phyloP scores from a whole-genome alignment of 208 protist genomes.

The Leishmania tropica region DNA sequence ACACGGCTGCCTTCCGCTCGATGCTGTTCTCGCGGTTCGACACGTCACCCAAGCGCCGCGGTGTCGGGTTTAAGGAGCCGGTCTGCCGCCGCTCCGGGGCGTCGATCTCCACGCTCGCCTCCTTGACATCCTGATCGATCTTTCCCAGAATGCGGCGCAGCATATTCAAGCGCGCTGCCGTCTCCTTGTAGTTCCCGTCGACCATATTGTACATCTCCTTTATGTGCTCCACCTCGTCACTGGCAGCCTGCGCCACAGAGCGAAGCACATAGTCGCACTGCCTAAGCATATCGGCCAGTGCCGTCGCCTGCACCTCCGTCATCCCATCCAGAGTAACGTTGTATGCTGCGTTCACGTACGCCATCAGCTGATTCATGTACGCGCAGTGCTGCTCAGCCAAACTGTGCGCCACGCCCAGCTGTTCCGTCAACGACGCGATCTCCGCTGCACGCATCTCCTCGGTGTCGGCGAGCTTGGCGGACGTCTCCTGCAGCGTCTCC shows the following conservation, averaged over 20 bases:
- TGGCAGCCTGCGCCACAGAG: constrained; percentile 19
- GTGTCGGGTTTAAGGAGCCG: not conserved
- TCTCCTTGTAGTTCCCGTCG: constrained; percentile 42
- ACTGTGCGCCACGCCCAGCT: constrained; percentile 17
- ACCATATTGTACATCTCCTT: constrained; percentile 38
- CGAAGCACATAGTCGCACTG: constrained; percentile 19
- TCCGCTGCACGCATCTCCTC: constrained; percentile 20
- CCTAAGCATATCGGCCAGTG: constrained; percentile 31
- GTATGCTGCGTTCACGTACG: constrained; percentile 24
- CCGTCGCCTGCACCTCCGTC: constrained; percentile 34
- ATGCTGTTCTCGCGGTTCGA: constrained; percentile 34
- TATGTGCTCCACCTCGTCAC: constrained; percentile 34
- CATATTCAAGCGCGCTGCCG: constrained; percentile 33
- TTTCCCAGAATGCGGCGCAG: constrained; percentile 46
- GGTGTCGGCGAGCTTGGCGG: constrained; percentile 40
- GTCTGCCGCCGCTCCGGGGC: constrained; percentile 6
- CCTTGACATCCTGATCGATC: constrained; percentile 62
- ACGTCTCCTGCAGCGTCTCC: constrained; percentile 30
- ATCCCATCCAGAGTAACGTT: constrained; percentile 35
- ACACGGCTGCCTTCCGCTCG: constrained; percentile 8
- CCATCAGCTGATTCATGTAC: constrained; percentile 28
- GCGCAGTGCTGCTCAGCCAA: constrained; percentile 16
- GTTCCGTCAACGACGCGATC: constrained; percentile 26
- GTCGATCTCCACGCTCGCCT: constrained; percentile 39
- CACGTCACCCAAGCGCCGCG: constrained; percentile 20